Conservation (phyloP, 1,139 yeast genomes). For the Ogataea hybrid region DNA sequence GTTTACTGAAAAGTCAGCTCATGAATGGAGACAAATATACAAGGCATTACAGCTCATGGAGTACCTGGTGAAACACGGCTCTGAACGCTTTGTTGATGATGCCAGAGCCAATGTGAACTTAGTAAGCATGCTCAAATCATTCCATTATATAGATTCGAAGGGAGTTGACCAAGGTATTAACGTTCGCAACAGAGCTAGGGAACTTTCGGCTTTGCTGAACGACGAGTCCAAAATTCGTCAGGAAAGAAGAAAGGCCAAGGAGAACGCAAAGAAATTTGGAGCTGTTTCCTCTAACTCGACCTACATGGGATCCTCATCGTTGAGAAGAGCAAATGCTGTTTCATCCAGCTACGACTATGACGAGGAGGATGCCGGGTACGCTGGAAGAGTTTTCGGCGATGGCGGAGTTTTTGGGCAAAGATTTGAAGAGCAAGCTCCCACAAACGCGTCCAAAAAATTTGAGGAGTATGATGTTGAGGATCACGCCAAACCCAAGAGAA, state of each 20-base stretch:
- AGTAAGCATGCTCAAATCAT: slow-evolving; percentile 85
- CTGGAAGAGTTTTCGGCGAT: slow-evolving; percentile 68
- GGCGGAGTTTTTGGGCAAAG: slow-evolving; percentile 78
- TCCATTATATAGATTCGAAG: slow-evolving; percentile 91
- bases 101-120: slow-evolving; percentile 81
- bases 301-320: slow-evolving; percentile 43
- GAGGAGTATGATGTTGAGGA: slow-evolving; percentile 70
- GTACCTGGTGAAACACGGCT: slow-evolving; percentile 86
- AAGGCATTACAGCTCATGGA: slow-evolving; percentile 90
- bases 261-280: slow-evolving; percentile 75
- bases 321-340: slow-evolving; percentile 11
- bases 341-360: slow-evolving; percentile 37
- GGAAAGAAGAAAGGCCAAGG: slow-evolving; percentile 88
- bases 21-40: slow-evolving; percentile 98
- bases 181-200: slow-evolving; percentile 88
- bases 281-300: slow-evolving; percentile 51
- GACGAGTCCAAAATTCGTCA: slow-evolving; percentile 76
- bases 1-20: slow-evolving; percentile 91
- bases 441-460: slow-evolving; percentile 42
- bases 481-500: slow-evolving; percentile 22
- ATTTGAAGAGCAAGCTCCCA: slow-evolving; percentile 46
- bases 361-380: slow-evolving; percentile 45
- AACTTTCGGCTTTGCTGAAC: slow-evolving; percentile 63
- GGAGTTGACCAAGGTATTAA: slow-evolving; percentile 97
- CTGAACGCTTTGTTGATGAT: slow-evolving; percentile 93